phyloP scores from a whole-genome alignment of 805 yeast genomes.

The Osmozyma mogii region DNA sequence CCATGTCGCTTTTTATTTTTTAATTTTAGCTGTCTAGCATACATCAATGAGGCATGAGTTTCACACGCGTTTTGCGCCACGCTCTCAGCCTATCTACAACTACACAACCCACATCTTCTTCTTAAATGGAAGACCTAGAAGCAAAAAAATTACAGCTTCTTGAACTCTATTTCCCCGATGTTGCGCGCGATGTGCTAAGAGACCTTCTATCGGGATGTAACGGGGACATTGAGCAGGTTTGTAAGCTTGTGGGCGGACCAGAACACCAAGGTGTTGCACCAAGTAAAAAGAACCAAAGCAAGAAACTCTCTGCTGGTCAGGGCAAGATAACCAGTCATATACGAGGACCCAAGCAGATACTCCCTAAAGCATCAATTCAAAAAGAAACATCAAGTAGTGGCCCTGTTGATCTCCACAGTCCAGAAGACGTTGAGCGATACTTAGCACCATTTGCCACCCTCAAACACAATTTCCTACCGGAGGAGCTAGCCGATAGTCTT shows the following conservation, averaged over 20 bases:
- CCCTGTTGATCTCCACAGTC: conserved; percentile 45
- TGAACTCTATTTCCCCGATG: conserved; percentile 32
- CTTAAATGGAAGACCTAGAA: conserved; percentile 9
- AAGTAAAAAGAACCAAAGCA: conserved; percentile 4
- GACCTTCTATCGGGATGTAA: conserved; percentile 48
- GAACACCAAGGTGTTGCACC: conserved; percentile 6
- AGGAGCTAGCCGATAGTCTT: conserved; percentile 38
- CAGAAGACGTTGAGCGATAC: conserved; percentile 41
- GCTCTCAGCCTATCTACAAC: too few species aligned
- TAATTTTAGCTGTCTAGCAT: too few species aligned
- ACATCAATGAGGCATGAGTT: too few species aligned
- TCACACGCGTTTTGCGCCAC: too few species aligned
- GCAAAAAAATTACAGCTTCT: conserved; percentile 29
- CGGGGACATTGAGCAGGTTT: conserved; percentile 42
- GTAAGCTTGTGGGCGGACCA: conserved; percentile 29
- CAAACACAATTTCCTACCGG: conserved; percentile 45
- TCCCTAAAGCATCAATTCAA: conserved; percentile 1
- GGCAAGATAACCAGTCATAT: neutral
- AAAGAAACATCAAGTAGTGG: conserved; percentile 26
- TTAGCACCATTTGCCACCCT: conserved; percentile 43
- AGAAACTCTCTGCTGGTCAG: conserved; percentile 5
- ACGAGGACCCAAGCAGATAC: neutral
- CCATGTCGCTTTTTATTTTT: too few species aligned
- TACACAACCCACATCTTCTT: too few species aligned
- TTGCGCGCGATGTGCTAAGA: conserved; percentile 31